Evolutionary conservation across 2,329 filamentous ascomycete species (phyloP).

Genomic region (Thelonectria discophora): DNA sequence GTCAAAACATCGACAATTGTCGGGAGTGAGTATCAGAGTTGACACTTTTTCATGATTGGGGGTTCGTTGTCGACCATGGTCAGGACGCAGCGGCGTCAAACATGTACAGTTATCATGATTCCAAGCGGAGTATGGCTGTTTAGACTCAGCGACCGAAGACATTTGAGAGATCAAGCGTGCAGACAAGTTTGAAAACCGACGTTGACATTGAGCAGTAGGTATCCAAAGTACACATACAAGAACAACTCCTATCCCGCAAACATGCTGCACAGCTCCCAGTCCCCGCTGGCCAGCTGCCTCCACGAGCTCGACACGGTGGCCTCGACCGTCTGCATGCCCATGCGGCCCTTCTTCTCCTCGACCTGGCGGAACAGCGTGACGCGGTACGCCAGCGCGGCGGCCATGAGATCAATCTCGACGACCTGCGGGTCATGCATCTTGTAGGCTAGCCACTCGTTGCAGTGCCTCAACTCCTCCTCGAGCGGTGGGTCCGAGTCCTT

Average conservation of each 20-base stretch:
- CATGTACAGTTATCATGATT: background rate
- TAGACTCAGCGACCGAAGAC: background rate
- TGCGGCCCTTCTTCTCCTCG: slow-evolving; percentile 33
- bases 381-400: slow-evolving; percentile 39
- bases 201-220: no score
- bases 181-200: no score
- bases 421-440: slow-evolving; percentile 43
- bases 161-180: no score
- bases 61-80: background rate
- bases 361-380: slow-evolving; percentile 40
- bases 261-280: slow-evolving; percentile 43
- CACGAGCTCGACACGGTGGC: slow-evolving; percentile 42
- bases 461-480: slow-evolving; percentile 40
- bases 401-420: slow-evolving; percentile 42
- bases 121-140: no score
- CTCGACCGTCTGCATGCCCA: slow-evolving; percentile 37
- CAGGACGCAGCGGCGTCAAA: background rate
- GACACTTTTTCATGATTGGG: no score
- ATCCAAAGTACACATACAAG: no score
- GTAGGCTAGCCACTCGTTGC: slow-evolving; percentile 43
- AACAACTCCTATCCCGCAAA: slow-evolving; percentile 32
- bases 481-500: slow-evolving; percentile 41
- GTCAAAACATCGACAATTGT: background rate
- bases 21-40: no score
- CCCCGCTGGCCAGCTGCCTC: slow-evolving; percentile 41